A percentile compares a stretch with the other conserved stretches of the same genome.
Evolutionary conservation across 805 yeast species (phyloP).

Genomic region (Naumovozyma dairenensis): DNA sequence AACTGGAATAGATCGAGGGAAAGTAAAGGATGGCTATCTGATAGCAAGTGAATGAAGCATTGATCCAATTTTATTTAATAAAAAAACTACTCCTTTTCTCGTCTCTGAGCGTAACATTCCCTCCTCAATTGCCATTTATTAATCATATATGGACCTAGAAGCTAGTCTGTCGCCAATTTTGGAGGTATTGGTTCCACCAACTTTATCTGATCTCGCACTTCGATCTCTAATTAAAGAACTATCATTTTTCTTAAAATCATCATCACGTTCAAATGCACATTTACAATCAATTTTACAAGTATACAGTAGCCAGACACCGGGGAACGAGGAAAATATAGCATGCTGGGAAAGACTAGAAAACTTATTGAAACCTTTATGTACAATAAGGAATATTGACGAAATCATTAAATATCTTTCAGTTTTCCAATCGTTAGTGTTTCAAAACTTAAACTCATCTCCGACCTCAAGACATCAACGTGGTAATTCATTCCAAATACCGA

Average conservation of each 20-base stretch:
- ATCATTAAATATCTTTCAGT: conserved; percentile 14
- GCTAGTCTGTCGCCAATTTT: conserved; percentile 13
- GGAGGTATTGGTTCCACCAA: conserved; percentile 20
- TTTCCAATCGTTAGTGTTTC: conserved; percentile 12
- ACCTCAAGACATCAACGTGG: not conserved
- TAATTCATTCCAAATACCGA: not conserved
- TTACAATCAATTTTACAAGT: conserved; percentile 14
- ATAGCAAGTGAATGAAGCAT: no score
- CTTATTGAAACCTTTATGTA: conserved; percentile 11
- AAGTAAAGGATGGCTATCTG: no score
- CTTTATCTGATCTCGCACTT: conserved; percentile 12
- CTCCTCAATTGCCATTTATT: no score
- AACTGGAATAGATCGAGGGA: no score
- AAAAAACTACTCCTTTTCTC: no score
- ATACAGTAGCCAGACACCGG: conserved; percentile 11
- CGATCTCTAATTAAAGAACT: conserved; percentile 13
- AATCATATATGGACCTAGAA: conserved; percentile 24
- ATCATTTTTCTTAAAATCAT: conserved; percentile 9
- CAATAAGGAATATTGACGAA: conserved; percentile 12
- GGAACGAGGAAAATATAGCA: conserved; percentile 8
- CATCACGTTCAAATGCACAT: conserved; percentile 11
- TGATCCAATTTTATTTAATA: no score
- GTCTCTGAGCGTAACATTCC: no score
- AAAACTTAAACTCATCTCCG: conserved; percentile 9
- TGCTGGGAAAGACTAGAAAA: conserved; percentile 18